Base-by-base conservation (phyloP, 345 rosid species). In the Kandelia obovata region DNA sequence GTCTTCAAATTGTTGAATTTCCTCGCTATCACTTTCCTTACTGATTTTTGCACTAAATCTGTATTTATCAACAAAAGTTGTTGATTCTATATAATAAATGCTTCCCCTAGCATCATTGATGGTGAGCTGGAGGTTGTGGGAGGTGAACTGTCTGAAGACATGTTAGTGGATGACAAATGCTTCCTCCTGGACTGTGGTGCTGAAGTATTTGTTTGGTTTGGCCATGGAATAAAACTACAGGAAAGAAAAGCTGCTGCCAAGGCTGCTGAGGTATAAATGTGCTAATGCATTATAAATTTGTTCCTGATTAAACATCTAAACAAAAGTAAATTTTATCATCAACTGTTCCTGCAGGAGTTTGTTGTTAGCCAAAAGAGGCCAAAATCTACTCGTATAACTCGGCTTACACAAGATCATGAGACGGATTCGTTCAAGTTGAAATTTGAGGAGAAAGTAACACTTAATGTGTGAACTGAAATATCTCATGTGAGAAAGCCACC, bases 371-470 rank as follows among this genome's bases (percentile, higher is more conserved):
- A 90, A 84, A 84, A 75, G 82, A 86, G 91, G 87, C 94, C 99
- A 76, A 92, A 87, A 81, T 75, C 93, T 77, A 88, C 91, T 49
- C 86, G 92, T 35, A 64, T 88, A 66, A 90, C 96, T 52, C 88
- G 86, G 57, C 78, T 95, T 71, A 86, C 87, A 77, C 99, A 95
- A 83, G 96, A 97, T 68, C 86, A 95, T 78, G 99, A 95, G 81
- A 84, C 96, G 53, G 83, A 76, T 84, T 82, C 93, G 39, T 95
- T 95, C 81, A 95, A 90, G 85, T 82, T 90, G 62, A 88, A 88
- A 74, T 95, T 95, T 85, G 98, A 83, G 99, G 99, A 70, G 92
- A 21, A 92, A 92, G 97, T 95, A 17, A 96, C 96, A 25, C 98
- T 96, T 95, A 79, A 66, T 51, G 28, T 43, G 49, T 43, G 17